phyloP scores from a whole-genome alignment of 2,329 filamentous ascomycete species.

The Stachybotrys chartarum region DNA sequence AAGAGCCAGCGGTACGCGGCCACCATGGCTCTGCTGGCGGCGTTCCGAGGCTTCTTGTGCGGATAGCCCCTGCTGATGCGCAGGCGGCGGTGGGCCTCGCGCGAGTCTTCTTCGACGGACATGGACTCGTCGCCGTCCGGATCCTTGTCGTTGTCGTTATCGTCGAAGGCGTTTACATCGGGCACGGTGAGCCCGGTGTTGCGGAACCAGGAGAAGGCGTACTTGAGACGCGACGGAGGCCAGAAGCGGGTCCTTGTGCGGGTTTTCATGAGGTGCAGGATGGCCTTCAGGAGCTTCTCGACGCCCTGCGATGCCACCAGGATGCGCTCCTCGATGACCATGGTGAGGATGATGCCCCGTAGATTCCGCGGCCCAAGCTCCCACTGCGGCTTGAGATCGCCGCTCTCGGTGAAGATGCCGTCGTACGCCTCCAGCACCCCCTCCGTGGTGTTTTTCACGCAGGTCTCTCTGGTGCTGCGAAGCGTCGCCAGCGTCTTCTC shows the following conservation, averaged over 20 bases:
- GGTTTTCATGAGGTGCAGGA: constrained; percentile 26
- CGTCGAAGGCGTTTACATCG: constrained; percentile 9
- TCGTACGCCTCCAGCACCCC: constrained; percentile 29
- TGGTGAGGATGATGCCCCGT: constrained; percentile 33
- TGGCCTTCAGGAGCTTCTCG: constrained; percentile 26
- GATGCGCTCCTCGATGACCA: constrained; percentile 40
- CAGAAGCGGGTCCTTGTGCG: constrained; percentile 30
- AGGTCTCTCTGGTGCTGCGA: constrained; percentile 14
- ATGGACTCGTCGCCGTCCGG: constrained; percentile 13
- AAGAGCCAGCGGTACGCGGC: constrained; percentile 31
- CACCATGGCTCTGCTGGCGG: constrained; percentile 16
- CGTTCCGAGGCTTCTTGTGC: constrained; percentile 6
- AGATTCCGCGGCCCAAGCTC: constrained; percentile 18
- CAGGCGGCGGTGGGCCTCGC: constrained; percentile 26
- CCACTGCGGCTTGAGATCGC: constrained; percentile 21
- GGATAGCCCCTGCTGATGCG: constrained; percentile 22
- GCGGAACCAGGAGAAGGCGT: constrained; percentile 30
- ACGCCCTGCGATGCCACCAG: constrained; percentile 13
- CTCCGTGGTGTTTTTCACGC: constrained; percentile 27
- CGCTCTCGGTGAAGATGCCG: constrained; percentile 33
- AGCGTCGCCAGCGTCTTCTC: constrained; percentile 17
- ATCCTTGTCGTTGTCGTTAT: constrained; percentile 11
- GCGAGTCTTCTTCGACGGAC: constrained; percentile 20
- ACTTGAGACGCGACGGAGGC: constrained; percentile 31
- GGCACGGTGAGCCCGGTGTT: constrained; percentile 11